phyloP scores from a whole-genome alignment of 1,284 basidiomycete species.

The Neolentinus lepideus region DNA sequence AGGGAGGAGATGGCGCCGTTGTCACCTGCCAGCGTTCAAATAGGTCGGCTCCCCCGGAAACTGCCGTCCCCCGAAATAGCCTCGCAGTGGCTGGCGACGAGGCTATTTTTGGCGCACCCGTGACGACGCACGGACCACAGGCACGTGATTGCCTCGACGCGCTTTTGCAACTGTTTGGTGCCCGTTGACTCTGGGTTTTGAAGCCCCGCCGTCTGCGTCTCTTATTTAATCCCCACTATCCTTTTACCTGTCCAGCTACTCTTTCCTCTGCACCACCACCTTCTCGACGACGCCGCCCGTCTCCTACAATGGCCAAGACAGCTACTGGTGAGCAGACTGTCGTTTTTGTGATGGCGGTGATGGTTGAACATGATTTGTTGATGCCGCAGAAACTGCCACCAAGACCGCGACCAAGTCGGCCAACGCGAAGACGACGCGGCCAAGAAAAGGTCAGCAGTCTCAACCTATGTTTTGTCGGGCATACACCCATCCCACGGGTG shows the following conservation, averaged over 20 bases:
- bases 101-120: slow-evolving; percentile 11
- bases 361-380: background rate
- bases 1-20: background rate
- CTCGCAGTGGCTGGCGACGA: background rate
- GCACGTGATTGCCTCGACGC: slow-evolving; percentile 25
- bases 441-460: background rate
- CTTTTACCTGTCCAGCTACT: slow-evolving; percentile 3
- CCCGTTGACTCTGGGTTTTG: slow-evolving; percentile 8
- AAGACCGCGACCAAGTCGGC: slow-evolving; percentile 45
- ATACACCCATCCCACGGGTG: background rate
- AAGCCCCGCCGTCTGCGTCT: slow-evolving; percentile 17
- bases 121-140: slow-evolving; percentile 23
- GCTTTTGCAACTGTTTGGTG: slow-evolving; percentile 8
- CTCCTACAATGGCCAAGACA: slow-evolving; percentile 25
- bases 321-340: slow-evolving; percentile 21
- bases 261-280: slow-evolving; percentile 6
- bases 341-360: background rate
- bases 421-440: slow-evolving; percentile 29
- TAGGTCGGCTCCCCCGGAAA: slow-evolving; percentile 2
- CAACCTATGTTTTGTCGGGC: background rate
- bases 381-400: slow-evolving; percentile 34
- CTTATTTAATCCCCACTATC: slow-evolving; percentile 9
- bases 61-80: slow-evolving; percentile 3
- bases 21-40: background rate
- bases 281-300: slow-evolving; percentile 1